These are phyloP conservation scores for Catenaria anguillulae DNA, from an alignment of 371 early-diverging fungal genomes.

Conservation along the genomic window DNA sequence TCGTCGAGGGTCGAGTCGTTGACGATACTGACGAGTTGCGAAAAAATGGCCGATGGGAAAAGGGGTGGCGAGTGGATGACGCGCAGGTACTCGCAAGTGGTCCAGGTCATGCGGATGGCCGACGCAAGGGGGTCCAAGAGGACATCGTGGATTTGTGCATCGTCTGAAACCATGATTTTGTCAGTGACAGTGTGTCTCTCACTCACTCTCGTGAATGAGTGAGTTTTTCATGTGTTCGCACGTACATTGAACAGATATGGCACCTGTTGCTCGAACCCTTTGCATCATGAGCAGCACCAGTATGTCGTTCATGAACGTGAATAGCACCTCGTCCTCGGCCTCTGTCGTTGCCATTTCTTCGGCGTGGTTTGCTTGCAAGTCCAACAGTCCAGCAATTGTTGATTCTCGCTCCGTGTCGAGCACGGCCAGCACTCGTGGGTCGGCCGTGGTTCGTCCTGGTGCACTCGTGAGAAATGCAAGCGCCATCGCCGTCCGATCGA, in stretches of 20 bases:
- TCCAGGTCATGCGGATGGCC: not conserved
- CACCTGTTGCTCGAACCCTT: not conserved
- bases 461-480: no score
- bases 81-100: not conserved
- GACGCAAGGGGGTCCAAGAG: not conserved
- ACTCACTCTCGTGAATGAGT: not conserved
- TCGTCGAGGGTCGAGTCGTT: not conserved
- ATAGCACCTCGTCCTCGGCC: not conserved
- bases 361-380: not conserved
- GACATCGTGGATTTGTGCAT: not conserved
- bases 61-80: not conserved
- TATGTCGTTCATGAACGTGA: not conserved
- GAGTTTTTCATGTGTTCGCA: not conserved
- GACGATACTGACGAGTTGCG: not conserved
- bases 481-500: no score
- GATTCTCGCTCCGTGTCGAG: not conserved
- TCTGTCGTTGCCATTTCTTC: not conserved
- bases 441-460: not conserved
- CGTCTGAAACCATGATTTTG: not conserved
- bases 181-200: not conserved
- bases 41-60: not conserved
- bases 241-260: not conserved
- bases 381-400: not conserved
- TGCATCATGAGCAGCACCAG: not conserved
- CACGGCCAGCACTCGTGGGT: not conserved